phyloP scores from a whole-genome alignment of 495 filamentous ascomycete species.

The Usnea hakonensis region DNA sequence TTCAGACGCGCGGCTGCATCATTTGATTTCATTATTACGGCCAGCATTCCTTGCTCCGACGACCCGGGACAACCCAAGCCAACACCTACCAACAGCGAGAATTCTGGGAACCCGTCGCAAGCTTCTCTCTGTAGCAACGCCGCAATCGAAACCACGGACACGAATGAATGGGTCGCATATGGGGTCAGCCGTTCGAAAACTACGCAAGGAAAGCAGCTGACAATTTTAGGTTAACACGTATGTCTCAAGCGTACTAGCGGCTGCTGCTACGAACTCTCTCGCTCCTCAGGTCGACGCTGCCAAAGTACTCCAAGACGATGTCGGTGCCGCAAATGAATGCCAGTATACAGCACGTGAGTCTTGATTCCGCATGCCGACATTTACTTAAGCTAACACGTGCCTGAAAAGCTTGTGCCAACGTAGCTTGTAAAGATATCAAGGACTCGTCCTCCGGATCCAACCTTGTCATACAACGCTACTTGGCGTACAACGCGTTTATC shows the following conservation, averaged over 20 bases:
- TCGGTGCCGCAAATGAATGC: conserved; percentile 9
- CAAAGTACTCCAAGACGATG: conserved; percentile 4
- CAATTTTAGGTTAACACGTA: conserved; percentile 6
- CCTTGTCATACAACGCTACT: conserved; percentile 10
- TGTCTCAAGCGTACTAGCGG: conserved; percentile 12
- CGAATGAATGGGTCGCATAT: conserved; percentile 5
- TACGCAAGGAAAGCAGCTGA: background rate
- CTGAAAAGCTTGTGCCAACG: background rate
- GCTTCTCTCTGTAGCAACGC: conserved; percentile 14
- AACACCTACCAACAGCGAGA: background rate
- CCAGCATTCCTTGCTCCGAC: background rate
- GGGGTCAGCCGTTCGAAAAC: background rate
- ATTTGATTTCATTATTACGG: conserved; percentile 1
- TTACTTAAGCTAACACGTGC: background rate
- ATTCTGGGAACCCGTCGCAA: background rate
- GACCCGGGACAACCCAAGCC: background rate
- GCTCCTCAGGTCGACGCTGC: conserved; percentile 11
- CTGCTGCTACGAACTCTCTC: conserved; percentile 2
- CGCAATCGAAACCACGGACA: conserved; percentile 1
- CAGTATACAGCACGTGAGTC: conserved; percentile 9
- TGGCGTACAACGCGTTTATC: conserved; percentile 12
- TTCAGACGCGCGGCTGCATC: conserved; percentile 1
- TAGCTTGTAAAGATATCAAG: conserved; percentile 11
- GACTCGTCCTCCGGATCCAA: conserved; percentile 4
- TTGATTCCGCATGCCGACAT: background rate